phyloP scores from a whole-genome alignment of 1,284 basidiomycete species.

The Ustilago nuda region DNA sequence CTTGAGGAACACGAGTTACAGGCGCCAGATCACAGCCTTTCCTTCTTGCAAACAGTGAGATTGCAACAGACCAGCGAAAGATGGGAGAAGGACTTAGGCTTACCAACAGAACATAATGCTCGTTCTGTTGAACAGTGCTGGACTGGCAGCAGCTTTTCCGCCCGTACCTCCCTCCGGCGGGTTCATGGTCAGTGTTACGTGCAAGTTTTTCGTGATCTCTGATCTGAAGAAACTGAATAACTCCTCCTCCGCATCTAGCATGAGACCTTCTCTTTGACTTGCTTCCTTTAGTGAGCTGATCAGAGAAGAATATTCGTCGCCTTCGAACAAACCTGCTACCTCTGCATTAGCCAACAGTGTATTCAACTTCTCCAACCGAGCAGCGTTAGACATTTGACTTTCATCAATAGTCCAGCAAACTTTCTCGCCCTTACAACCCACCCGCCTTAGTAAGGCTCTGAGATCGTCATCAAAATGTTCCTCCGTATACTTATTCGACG shows the following conservation, averaged over 20 bases:
- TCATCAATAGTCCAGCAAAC: constrained; percentile 99
- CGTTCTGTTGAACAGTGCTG: constrained; percentile 70
- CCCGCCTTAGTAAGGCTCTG: constrained; percentile 87
- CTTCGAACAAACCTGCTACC: constrained; percentile 90
- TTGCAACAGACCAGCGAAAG: too few species aligned
- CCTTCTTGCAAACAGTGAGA: too few species aligned
- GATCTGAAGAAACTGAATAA: constrained; percentile 60
- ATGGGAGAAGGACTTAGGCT: background rate
- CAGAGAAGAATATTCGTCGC: constrained; percentile 90
- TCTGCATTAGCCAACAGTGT: constrained; percentile 99
- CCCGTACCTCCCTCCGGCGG: constrained; percentile 95
- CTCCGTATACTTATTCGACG: constrained; percentile 97
- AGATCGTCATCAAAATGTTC: constrained; percentile 99
- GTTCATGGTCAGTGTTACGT: constrained; percentile 92
- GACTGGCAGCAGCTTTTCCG: constrained; percentile 94
- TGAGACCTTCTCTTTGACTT: constrained; percentile 93
- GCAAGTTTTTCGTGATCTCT: constrained; percentile 62
- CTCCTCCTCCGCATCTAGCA: constrained; percentile 93
- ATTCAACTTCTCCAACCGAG: constrained; percentile 99
- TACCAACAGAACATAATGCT: constrained; percentile 63
- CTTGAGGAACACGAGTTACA: too few species aligned
- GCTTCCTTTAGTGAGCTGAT: constrained; percentile 99
- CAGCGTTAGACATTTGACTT: constrained; percentile 97
- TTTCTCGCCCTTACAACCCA: constrained; percentile 98
- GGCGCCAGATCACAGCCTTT: too few species aligned